Evolutionary conservation across 805 yeast species (phyloP), one percentile per base, ranked within the genome.

Genomic region (Candida sakaeoensis): DNA sequence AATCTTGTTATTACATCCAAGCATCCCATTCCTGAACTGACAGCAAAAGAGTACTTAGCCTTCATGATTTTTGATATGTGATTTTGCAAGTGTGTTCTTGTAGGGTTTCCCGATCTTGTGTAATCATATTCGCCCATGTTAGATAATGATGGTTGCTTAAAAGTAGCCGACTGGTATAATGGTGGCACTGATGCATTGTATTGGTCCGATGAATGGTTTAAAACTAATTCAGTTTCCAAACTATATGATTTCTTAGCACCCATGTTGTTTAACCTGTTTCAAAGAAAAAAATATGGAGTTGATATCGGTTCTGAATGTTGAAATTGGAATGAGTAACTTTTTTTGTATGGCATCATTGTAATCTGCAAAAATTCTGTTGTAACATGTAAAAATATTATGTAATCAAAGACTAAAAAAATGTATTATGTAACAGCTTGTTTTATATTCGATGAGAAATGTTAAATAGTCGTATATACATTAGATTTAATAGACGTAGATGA

Each of bases 71-170:
- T 77, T 26, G 86, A 82, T 52, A 90, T 56, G 52, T 90, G 95
- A 34, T 75, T 69, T 60, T 90, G 96, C 44, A 89, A 63, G 29
- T 77, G 76, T 0, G 91, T 77, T 60, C 98, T 74, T 1, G 97
- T 87, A 17, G 98, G 98, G 63, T 90, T 90, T 3, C 98, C 97
- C 10, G 95, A 83, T 51, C 98, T 73, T 0, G 97, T 87, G 56
- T 81, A 87, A 51, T 80, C 83, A 46, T 69, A 69, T 45, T 73
- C 76, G 2, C 95, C 91, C 82, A 85, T 77, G 51, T 83, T 80
- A 28, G 77, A 68, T 45, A 86, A 65, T 1, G 85, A 76, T 33
- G 72, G 73, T 60, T 86, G 93, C 62, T 88, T 89, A 70, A 90
- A 90, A 5, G 98, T 90, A n/a, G 98, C 95, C 1, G 93, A 79